Evolutionary conservation across 805 yeast species (phyloP), one percentile per base, ranked within the genome.

Genomic region (Zygoascus bituminiphila): DNA sequence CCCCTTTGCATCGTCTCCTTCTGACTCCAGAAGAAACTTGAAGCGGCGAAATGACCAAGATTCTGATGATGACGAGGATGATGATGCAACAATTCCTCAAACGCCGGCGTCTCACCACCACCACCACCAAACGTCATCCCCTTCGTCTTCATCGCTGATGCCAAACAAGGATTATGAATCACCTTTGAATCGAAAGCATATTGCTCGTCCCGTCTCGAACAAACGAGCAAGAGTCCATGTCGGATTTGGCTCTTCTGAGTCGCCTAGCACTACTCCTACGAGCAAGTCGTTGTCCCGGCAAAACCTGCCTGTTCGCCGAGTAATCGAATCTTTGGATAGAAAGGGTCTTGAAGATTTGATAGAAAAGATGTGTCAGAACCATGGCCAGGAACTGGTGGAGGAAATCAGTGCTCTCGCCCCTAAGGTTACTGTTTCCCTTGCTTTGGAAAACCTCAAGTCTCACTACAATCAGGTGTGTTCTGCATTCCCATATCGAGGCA

Each of bases 401-500:
- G 77, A 79, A 29, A 66, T 88, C 43, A 57, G 70, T 17, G 54
- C 53, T 29, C 58, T 74, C 51, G 73, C 85, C 0, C 87, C 89
- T 22, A 70, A 70, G 44, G 79, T 88, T 14, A 69, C 81, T 0
- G 72, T 79, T 3, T 62, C 69, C 10, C 72, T 74, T 49, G 75
- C 84, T 5, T 61, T 82, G 8, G 69, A 65, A 9, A 68, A 78
- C 38, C 68, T 88, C 46, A 62, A 67, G 35, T 56, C 60, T 5
- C 77, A 79, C 57, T 66, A 76, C 43, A 60, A 59, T 4, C 52
- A 49, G 6, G 75, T 85, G 23, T 57, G 67, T 19, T 62, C 62
- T 8, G 72, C 74, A 51, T 64, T 88, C 54, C 96, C 96, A 1
- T 86, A 84, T 62, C 81, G 81, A 54, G 87, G 86, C 53, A 88